These are phyloP conservation scores for Agrocybe pediades DNA, from an alignment of 768 basidiomycete genomes.

Conservation along the genomic window DNA sequence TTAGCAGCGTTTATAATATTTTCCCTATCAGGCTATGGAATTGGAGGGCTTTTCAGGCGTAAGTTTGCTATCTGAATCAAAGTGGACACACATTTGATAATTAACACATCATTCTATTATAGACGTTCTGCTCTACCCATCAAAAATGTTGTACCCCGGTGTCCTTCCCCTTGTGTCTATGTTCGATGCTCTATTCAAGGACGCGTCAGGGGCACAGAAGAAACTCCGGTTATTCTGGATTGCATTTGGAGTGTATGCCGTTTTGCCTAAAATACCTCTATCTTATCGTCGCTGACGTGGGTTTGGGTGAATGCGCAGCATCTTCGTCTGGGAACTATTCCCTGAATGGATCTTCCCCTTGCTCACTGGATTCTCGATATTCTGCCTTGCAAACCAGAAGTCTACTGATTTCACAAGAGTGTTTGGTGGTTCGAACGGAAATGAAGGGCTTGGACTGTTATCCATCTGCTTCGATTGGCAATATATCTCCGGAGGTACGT, in stretches of 20 bases:
- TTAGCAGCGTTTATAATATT: background rate
- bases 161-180: constrained; percentile 49
- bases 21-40: constrained; percentile 45
- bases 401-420: constrained; percentile 51
- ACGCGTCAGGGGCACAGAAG: constrained; percentile 37
- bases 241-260: constrained; percentile 37
- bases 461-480: constrained; percentile 67
- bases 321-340: constrained; percentile 52
- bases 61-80: constrained; percentile 11
- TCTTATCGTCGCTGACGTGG: background rate
- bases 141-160: constrained; percentile 52
- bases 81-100: background rate
- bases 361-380: constrained; percentile 54
- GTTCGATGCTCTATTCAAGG: constrained; percentile 50
- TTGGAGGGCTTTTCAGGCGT: constrained; percentile 56
- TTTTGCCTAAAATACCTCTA: background rate
- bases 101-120: background rate
- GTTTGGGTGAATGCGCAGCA: constrained; percentile 25
- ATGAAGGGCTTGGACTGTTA: constrained; percentile 64
- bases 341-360: constrained; percentile 64
- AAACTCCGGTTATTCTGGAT: constrained; percentile 54
- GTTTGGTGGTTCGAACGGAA: constrained; percentile 66
- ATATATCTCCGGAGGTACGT: constrained; percentile 46
- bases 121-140: constrained; percentile 52
- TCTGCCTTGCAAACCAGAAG: constrained; percentile 57